Conservation (phyloP, 2,329 filamentous ascomycete species). For the Calonectria montana region DNA sequence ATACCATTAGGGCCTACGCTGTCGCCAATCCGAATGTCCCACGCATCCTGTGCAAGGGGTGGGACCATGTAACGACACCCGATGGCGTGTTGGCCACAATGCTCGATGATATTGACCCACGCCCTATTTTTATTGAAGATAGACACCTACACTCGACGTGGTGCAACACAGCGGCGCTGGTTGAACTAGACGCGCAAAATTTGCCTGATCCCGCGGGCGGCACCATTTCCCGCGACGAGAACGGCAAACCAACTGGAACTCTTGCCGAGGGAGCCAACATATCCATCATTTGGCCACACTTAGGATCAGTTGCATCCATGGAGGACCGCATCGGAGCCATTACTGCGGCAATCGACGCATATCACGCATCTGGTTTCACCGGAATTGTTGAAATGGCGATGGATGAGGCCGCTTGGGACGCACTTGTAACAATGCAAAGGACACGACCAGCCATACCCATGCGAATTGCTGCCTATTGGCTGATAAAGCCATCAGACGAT, state of each 20-base stretch:
- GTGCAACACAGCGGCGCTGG: conserved; percentile 63
- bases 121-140: conserved; percentile 67
- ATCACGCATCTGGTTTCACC: conserved; percentile 58
- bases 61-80: conserved; percentile 61
- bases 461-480: conserved; percentile 58
- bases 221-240: conserved; percentile 58
- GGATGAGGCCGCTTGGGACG: conserved; percentile 60
- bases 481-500: conserved; percentile 53
- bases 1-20: background rate
- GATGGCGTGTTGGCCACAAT: conserved; percentile 54
- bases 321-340: conserved; percentile 56
- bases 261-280: conserved; percentile 63
- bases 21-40: conserved; percentile 52
- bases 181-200: conserved; percentile 58
- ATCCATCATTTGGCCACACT: conserved; percentile 63
- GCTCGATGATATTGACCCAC: conserved; percentile 63
- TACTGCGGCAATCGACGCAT: conserved; percentile 54
- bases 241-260: conserved; percentile 60
- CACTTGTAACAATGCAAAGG: conserved; percentile 50
- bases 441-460: conserved; percentile 47
- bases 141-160: conserved; percentile 67
- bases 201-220: conserved; percentile 62
- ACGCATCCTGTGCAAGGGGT: conserved; percentile 63
- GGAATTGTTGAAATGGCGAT: conserved; percentile 65
- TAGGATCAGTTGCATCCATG: conserved; percentile 55